These are phyloP conservation scores for Saitozyma sp. DNA, from an alignment of 768 basidiomycete species.

Conservation along the genomic window DNA sequence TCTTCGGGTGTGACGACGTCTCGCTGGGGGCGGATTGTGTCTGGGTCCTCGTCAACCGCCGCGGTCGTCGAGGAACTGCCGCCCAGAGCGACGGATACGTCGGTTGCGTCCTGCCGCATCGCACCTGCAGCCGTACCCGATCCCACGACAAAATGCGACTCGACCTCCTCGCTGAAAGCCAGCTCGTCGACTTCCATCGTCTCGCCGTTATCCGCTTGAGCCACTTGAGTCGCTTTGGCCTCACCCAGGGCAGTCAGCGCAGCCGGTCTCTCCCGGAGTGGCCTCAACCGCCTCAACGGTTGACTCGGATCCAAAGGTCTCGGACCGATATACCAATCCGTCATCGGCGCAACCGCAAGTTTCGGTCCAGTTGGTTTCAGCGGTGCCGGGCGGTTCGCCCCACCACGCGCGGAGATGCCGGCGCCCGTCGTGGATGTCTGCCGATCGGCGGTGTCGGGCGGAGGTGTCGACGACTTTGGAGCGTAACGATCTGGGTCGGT, in stretches of 20 bases:
- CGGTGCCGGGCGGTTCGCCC: not conserved
- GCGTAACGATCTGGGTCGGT: not conserved
- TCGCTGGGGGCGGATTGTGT: not conserved
- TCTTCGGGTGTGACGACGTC: not conserved
- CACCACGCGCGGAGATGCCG: not conserved
- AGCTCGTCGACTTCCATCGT: no score
- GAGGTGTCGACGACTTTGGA: not conserved
- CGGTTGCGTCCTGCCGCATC: no score
- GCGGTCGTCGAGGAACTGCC: no score
- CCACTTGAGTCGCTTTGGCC: no score
- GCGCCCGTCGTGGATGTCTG: not conserved
- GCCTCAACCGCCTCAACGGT: constrained; percentile 17
- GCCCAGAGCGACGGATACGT: no score
- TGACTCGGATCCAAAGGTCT: constrained; percentile 24
- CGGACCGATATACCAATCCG: constrained; percentile 44
- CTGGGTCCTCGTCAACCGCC: no score
- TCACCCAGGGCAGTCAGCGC: no score
- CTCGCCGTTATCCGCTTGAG: no score
- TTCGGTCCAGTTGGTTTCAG: constrained; percentile 12
- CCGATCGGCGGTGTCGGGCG: not conserved
- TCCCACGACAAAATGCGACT: no score
- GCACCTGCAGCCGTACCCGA: no score
- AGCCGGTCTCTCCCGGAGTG: not conserved
- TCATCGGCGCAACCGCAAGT: constrained; percentile 13
- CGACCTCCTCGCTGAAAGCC: no score